Evolutionary conservation across 2,329 filamentous ascomycete species (phyloP).

Genomic region (Epichloe typhina): DNA sequence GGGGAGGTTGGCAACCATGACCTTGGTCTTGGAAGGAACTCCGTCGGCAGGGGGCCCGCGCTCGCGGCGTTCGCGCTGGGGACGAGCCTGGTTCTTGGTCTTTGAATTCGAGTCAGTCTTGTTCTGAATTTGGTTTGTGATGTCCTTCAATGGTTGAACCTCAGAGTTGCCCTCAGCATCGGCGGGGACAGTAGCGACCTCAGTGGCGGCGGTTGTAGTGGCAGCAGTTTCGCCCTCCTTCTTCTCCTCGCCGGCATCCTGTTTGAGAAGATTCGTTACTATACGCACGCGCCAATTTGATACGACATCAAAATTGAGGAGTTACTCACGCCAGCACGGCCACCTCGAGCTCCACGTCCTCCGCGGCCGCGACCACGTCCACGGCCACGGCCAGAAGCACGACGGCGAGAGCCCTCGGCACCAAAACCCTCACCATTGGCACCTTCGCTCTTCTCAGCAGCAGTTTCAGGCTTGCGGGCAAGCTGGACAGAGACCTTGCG

Average conservation of each 20-base stretch:
- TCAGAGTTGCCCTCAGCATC: slow-evolving; percentile 36
- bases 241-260: slow-evolving; percentile 28
- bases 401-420: slow-evolving; percentile 51
- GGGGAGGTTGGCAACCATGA: slow-evolving; percentile 98
- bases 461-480: slow-evolving; percentile 88
- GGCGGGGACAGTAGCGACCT: slow-evolving; percentile 31
- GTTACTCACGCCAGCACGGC: slow-evolving; percentile 26
- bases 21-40: slow-evolving; percentile 97
- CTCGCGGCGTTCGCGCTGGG: slow-evolving; percentile 53
- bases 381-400: slow-evolving; percentile 50
- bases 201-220: slow-evolving; percentile 26
- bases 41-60: slow-evolving; percentile 91
- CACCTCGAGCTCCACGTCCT: slow-evolving; percentile 50
- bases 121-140: slow-evolving; percentile 41
- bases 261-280: neutral
- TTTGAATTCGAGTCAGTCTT: slow-evolving; percentile 48
- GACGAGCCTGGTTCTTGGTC: slow-evolving; percentile 40
- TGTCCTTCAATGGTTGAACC: slow-evolving; percentile 46
- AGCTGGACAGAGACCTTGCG: slow-evolving; percentile 99
- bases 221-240: slow-evolving; percentile 28
- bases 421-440: slow-evolving; percentile 63
- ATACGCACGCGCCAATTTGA: slow-evolving; percentile 24
- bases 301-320: slow-evolving; percentile 7
- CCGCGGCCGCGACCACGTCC: slow-evolving; percentile 58
- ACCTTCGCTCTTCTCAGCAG: slow-evolving; percentile 62